Evolutionary conservation across 2,329 filamentous ascomycete species (phyloP).

Genomic region (Neofusicoccum ribis): DNA sequence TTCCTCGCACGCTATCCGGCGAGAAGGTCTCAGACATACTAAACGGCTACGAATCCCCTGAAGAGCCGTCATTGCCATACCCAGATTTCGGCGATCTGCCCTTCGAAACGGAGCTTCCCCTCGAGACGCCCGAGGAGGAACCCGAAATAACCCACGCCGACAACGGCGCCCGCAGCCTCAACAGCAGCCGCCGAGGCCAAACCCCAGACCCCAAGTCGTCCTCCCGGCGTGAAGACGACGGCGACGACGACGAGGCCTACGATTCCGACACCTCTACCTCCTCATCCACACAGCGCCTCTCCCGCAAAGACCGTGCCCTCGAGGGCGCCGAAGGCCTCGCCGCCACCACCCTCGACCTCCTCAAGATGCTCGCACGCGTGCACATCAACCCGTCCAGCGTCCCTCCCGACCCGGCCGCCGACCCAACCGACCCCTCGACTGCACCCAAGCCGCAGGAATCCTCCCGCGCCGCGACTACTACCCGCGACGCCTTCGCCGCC

Average conservation of each 20-base stretch:
- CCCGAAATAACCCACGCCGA: background rate
- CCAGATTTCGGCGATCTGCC: background rate
- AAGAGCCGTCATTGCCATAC: background rate
- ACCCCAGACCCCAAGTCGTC: background rate
- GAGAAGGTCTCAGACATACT: slow-evolving; percentile 80
- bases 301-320: background rate
- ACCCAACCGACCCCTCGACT: background rate
- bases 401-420: background rate
- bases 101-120: background rate
- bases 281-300: background rate
- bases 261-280: background rate
- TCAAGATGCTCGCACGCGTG: background rate
- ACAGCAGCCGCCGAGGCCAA: background rate
- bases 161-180: background rate
- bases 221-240: background rate
- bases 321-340: slow-evolving; percentile 10
- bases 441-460: background rate
- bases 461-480: background rate
- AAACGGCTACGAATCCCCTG: slow-evolving; percentile 27
- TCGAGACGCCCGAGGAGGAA: background rate
- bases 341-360: background rate
- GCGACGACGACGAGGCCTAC: background rate
- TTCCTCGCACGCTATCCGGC: slow-evolving; percentile 94
- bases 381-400: background rate
- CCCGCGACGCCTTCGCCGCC: slow-evolving; percentile 5